A percentile compares a stretch with the other conserved stretches of the same genome.
Evolutionary conservation across 148 eudicot species (phyloP).

Genomic region (Persicaria tinctoria): DNA sequence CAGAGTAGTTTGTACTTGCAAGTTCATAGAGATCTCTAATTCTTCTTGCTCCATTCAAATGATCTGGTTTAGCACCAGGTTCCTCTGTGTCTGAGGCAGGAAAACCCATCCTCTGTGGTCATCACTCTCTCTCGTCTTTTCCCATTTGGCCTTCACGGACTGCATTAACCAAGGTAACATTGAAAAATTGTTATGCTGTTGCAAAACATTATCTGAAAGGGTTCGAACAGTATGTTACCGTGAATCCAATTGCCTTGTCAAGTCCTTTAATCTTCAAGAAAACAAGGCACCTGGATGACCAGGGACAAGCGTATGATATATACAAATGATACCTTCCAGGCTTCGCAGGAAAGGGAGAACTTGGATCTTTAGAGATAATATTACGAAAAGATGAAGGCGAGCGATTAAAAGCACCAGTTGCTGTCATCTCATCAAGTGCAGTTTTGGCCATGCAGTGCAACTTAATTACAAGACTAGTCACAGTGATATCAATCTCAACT

Average conservation of each 20-base stretch:
- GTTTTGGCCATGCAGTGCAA: slow-evolving; percentile 48
- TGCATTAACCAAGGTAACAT: slow-evolving; percentile 22
- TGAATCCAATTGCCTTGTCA: slow-evolving; percentile 61
- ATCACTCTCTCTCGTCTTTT: slow-evolving; percentile 67
- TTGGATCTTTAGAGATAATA: slow-evolving; percentile 62
- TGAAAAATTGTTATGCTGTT: too few species aligned
- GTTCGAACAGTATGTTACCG: slow-evolving; percentile 28
- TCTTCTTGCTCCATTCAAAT: slow-evolving; percentile 60
- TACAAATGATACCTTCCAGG: slow-evolving; percentile 88
- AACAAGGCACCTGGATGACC: slow-evolving; percentile 83
- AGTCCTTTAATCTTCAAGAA: slow-evolving; percentile 76
- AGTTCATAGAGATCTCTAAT: slow-evolving; percentile 74
- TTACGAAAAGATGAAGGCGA: slow-evolving; percentile 69
- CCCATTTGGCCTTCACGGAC: slow-evolving; percentile 73
- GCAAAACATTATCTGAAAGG: slow-evolving; percentile 6
- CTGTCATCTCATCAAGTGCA: slow-evolving; percentile 61
- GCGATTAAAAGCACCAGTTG: slow-evolving; percentile 65
- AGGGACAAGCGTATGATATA: slow-evolving; percentile 91
- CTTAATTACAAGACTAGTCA: slow-evolving; percentile 8
- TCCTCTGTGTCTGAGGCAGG: slow-evolving; percentile 62
- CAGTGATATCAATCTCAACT: slow-evolving; percentile 15
- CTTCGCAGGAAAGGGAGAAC: slow-evolving; percentile 58
- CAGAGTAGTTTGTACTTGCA: slow-evolving; percentile 70
- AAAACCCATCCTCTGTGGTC: slow-evolving; percentile 91
- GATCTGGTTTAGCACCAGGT: slow-evolving; percentile 63